Conservation (phyloP, 106 monocot genomes). For the Dendrobium chrysotoxum region DNA sequence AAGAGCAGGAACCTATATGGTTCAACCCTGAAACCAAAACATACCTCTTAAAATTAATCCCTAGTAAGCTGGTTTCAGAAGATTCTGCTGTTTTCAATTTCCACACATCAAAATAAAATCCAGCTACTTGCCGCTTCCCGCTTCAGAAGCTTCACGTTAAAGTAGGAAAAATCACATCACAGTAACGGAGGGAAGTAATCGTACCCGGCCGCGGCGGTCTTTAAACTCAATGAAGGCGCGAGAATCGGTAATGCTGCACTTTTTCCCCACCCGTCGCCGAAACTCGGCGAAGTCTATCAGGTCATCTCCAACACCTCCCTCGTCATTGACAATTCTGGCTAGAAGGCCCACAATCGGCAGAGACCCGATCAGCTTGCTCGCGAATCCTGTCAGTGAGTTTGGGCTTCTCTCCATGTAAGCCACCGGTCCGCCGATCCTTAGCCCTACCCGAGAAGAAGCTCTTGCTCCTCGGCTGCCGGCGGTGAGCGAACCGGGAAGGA, state of each 20-base stretch:
- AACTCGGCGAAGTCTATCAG: constrained; percentile 99
- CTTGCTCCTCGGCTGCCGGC: not conserved
- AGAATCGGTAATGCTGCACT: constrained; percentile 70
- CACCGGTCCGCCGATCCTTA: constrained; percentile 7
- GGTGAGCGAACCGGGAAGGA: constrained; percentile 3
- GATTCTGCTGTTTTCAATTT: not conserved
- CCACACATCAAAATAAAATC: not conserved
- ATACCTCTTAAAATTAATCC: not conserved
- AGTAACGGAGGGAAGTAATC: not conserved
- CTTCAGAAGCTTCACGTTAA: not conserved
- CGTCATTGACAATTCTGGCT: constrained; percentile 78
- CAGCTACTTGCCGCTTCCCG: not conserved
- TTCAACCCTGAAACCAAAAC: not conserved
- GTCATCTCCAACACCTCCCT: constrained; percentile 92
- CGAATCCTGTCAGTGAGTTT: constrained; percentile 49
- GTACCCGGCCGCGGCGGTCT: constrained; percentile 79
- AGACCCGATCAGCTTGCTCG: constrained; percentile 65
- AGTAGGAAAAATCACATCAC: not conserved
- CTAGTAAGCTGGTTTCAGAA: not conserved
- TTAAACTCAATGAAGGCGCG: constrained; percentile 74
- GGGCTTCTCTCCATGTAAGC: constrained; percentile 84
- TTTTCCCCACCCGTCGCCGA: constrained; percentile 77
- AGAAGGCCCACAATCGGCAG: constrained; percentile 87
- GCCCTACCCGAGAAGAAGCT: not conserved
- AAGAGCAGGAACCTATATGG: not conserved